Percentiles rank a stretch among this genome's conserved stretches.
Evolutionary conservation across 73 alveolate species (phyloP).

Genomic region (Paramecium caudatum): DNA sequence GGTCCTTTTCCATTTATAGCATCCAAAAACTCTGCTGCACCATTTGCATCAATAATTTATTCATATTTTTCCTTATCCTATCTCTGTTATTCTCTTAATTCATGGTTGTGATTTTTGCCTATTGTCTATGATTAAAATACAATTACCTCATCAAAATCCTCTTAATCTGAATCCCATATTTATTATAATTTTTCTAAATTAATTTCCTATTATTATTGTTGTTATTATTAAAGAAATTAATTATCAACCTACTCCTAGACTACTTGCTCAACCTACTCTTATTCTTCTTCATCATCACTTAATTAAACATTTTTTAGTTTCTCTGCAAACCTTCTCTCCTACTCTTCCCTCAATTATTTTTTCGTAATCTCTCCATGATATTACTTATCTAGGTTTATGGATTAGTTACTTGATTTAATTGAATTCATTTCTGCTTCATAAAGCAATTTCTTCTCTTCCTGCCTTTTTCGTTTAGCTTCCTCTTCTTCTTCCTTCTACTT

Average conservation of each 20-base stretch:
- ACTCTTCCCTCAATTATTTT: not conserved
- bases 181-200: not conserved
- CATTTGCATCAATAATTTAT: constrained; percentile 23
- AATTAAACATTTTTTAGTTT: not conserved
- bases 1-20: constrained; percentile 11
- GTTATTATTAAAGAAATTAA: constrained; percentile 34
- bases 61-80: constrained; percentile 30
- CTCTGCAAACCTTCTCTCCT: not conserved
- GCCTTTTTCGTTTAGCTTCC: not conserved
- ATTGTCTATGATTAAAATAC: not conserved
- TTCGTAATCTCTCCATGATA: constrained; percentile 2
- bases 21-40: not conserved
- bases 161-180: constrained; percentile 50
- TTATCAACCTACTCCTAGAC: not conserved
- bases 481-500: constrained; percentile 5
- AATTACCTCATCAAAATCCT: constrained; percentile 46
- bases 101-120: not conserved
- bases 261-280: not conserved
- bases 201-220: constrained; percentile 1
- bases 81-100: constrained; percentile 1
- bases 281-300: not conserved
- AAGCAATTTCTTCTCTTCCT: constrained; percentile 20
- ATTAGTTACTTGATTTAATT: constrained; percentile 13
- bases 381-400: not conserved
- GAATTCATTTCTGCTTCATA: constrained; percentile 39